Conservation (phyloP, 345 rosid genomes). For the Aquilaria malaccensis region DNA sequence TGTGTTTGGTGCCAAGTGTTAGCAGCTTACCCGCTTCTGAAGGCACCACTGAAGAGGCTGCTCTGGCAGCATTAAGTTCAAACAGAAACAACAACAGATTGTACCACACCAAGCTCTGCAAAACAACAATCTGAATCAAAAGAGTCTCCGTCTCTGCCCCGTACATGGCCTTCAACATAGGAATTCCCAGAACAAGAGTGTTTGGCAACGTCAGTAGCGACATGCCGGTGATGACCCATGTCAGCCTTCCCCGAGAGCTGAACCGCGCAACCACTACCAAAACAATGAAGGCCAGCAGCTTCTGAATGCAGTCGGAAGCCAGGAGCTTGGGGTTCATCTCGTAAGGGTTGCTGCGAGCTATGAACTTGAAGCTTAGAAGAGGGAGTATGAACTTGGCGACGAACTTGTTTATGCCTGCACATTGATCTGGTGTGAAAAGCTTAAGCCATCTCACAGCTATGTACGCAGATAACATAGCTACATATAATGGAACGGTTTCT, state of each 20-base stretch:
- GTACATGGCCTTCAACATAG: conserved; percentile 62
- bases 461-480: conserved; percentile 68
- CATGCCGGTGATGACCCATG: conserved; percentile 62
- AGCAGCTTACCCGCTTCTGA: conserved; percentile 41
- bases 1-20: too few relatives aligned
- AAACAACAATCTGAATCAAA: conserved; percentile 64
- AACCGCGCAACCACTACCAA: conserved; percentile 33
- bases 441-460: conserved; percentile 57
- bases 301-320: conserved; percentile 56
- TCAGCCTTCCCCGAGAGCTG: conserved; percentile 42
- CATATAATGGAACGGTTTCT: conserved; percentile 77
- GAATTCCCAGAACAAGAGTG: conserved; percentile 82
- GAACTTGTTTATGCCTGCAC: conserved; percentile 83
- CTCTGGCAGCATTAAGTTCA: conserved; percentile 56
- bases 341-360: conserved; percentile 64
- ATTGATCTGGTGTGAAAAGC: conserved; percentile 75
- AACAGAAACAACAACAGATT: conserved; percentile 62
- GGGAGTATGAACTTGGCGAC: conserved; percentile 87
- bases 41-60: conserved; percentile 28
- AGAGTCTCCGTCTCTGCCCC: conserved; percentile 50
- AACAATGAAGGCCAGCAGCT: conserved; percentile 39
- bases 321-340: conserved; percentile 67
- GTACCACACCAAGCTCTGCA: conserved; percentile 86
- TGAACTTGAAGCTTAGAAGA: conserved; percentile 65
- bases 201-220: conserved; percentile 77